Evolutionary conservation across 768 basidiomycete species (phyloP).

Genomic region (Boletus subparvulus): DNA sequence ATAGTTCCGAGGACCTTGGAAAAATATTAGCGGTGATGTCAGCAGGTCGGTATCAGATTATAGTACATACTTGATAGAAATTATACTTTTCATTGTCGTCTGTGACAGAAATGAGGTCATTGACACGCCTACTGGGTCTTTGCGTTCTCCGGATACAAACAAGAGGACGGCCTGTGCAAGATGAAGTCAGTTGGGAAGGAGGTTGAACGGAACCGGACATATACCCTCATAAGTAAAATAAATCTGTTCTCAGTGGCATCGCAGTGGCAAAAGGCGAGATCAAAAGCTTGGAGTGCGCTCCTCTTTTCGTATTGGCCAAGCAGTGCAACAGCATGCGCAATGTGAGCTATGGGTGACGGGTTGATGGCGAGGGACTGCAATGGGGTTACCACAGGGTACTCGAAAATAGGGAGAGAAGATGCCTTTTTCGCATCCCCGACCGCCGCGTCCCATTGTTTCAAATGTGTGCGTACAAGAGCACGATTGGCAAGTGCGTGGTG

Average conservation of each 20-base stretch:
- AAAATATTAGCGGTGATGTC: background rate
- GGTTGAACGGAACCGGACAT: background rate
- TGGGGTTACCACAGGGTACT: background rate
- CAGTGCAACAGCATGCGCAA: background rate
- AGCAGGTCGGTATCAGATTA: background rate
- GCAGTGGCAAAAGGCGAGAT: background rate
- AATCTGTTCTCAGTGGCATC: background rate
- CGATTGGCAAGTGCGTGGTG: background rate
- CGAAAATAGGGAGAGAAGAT: background rate
- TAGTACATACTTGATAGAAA: background rate
- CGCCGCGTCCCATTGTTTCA: background rate
- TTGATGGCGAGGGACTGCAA: background rate
- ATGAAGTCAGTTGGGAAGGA: background rate
- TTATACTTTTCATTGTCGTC: background rate
- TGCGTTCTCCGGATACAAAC: background rate
- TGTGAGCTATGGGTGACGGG: background rate
- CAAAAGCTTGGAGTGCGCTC: background rate
- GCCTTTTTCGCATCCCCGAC: background rate
- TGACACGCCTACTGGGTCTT: background rate
- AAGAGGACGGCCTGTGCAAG: background rate
- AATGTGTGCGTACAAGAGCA: background rate
- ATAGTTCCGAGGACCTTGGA: conserved; percentile 1
- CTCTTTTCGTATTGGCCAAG: background rate
- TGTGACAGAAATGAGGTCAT: background rate
- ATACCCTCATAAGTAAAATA: background rate